Percentiles rank a stretch among this genome's conserved stretches.
Conservation (phyloP, 2,329 filamentous ascomycete genomes). For the Talaromyces amestolkiae region DNA sequence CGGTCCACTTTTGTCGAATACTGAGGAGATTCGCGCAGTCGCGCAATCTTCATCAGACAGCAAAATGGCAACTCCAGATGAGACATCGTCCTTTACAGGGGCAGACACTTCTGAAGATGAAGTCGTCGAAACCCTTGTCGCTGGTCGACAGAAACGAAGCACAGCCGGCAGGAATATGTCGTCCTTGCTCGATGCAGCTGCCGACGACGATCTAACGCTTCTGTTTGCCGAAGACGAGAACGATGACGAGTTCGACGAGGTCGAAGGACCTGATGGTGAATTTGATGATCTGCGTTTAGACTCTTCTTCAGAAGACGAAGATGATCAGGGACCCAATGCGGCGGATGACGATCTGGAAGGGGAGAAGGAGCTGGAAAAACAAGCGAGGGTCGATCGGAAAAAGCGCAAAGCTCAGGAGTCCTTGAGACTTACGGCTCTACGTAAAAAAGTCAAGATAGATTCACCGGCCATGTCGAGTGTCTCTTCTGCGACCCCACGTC, state of each 20-base stretch:
- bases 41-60: slow-evolving; percentile 1
- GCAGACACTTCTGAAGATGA: slow-evolving; percentile 27
- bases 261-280: slow-evolving; percentile 49
- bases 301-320: slow-evolving; percentile 79
- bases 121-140: slow-evolving; percentile 33
- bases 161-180: slow-evolving; percentile 85
- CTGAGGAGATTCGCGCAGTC: neutral
- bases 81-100: slow-evolving; percentile 29
- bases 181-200: slow-evolving; percentile 71
- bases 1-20: no score
- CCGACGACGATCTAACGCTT: slow-evolving; percentile 64
- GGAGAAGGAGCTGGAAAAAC: slow-evolving; percentile 79
- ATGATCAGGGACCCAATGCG: slow-evolving; percentile 62
- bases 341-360: slow-evolving; percentile 72
- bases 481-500: slow-evolving; percentile 32
- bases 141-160: slow-evolving; percentile 65
- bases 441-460: slow-evolving; percentile 75
- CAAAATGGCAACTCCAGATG: slow-evolving; percentile 24
- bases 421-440: slow-evolving; percentile 54
- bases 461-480: slow-evolving; percentile 41
- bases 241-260: slow-evolving; percentile 44
- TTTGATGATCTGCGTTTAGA: slow-evolving; percentile 80
- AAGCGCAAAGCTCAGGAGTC: slow-evolving; percentile 80
- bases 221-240: slow-evolving; percentile 64
- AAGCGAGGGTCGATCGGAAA: slow-evolving; percentile 69